These are phyloP conservation scores for Lactarius akahatsu DNA, from an alignment of 768 basidiomycete species.

Conservation along the genomic window DNA sequence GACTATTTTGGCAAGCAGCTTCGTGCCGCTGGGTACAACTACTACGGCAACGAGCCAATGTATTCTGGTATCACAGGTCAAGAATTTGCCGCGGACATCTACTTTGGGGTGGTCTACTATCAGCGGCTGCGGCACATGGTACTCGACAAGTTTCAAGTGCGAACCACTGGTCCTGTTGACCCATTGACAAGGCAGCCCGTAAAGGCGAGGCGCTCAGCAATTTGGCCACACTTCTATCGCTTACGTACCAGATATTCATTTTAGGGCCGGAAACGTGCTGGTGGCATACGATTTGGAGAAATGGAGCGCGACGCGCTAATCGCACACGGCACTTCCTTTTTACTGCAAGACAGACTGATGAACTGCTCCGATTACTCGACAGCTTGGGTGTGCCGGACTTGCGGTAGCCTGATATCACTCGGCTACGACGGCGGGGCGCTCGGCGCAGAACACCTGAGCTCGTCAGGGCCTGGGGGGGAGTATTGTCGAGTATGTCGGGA, in stretches of 20 bases:
- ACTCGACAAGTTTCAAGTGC: conserved; percentile 98
- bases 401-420: conserved; percentile 92
- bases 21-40: conserved; percentile 92
- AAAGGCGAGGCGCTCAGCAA: conserved; percentile 47
- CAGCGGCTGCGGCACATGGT: conserved; percentile 99
- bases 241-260: conserved; percentile 12
- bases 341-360: conserved; percentile 98
- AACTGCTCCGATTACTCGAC: conserved; percentile 99
- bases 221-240: conserved; percentile 15
- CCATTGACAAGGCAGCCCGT: conserved; percentile 95
- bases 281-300: conserved; percentile 99
- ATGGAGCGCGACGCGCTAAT: conserved; percentile 99
- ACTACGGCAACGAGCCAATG: conserved; percentile 99
- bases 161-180: conserved; percentile 97
- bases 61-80: conserved; percentile 99
- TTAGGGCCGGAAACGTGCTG: conserved; percentile 92
- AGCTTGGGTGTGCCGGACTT: conserved; percentile 97
- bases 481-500: conserved; percentile 94
- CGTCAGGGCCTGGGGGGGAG: conserved; percentile 80
- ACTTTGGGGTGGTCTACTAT: conserved; percentile 97
- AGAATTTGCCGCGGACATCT: conserved; percentile 98
- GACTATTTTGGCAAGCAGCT: conserved; percentile 98
- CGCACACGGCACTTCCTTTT: conserved; percentile 97
- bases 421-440: conserved; percentile 89
- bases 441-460: conserved; percentile 59